phyloP scores from a whole-genome alignment of 306 rosid species.

The Cicer pinnatifidum region DNA sequence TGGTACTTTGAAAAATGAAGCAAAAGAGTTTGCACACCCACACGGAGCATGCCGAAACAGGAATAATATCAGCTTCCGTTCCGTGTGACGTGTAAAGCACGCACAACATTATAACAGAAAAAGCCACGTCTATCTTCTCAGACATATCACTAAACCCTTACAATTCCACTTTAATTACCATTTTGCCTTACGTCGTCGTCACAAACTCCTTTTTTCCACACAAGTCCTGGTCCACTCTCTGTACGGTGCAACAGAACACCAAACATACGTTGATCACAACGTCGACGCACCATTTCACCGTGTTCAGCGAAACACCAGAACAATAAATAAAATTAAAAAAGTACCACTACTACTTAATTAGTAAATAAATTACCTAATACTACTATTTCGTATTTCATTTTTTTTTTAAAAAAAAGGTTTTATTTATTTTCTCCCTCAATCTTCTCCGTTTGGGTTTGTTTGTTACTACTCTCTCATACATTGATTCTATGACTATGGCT shows the following conservation, averaged over 20 bases:
- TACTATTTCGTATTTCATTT: background rate
- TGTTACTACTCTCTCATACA: background rate
- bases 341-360: too few species aligned
- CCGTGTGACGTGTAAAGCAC: slow-evolving; percentile 22
- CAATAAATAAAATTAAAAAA: background rate
- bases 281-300: background rate
- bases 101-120: slow-evolving; percentile 11
- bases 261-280: background rate
- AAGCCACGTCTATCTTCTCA: slow-evolving; percentile 45
- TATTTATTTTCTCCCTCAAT: slow-evolving; percentile 32
- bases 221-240: background rate
- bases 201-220: background rate
- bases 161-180: background rate
- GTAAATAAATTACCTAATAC: background rate
- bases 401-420: background rate
- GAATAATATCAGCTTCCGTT: background rate
- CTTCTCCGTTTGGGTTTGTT: slow-evolving; percentile 11
- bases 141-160: background rate
- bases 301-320: slow-evolving; percentile 36
- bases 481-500: slow-evolving; percentile 76
- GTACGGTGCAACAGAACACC: background rate
- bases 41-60: background rate
- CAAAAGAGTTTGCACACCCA: background rate
- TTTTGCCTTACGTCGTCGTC: slow-evolving; percentile 28
- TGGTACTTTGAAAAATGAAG: too few species aligned